Evolutionary conservation across 2,329 filamentous ascomycete genomes (phyloP).

Genomic region (Cladobotryum mycophilum): DNA sequence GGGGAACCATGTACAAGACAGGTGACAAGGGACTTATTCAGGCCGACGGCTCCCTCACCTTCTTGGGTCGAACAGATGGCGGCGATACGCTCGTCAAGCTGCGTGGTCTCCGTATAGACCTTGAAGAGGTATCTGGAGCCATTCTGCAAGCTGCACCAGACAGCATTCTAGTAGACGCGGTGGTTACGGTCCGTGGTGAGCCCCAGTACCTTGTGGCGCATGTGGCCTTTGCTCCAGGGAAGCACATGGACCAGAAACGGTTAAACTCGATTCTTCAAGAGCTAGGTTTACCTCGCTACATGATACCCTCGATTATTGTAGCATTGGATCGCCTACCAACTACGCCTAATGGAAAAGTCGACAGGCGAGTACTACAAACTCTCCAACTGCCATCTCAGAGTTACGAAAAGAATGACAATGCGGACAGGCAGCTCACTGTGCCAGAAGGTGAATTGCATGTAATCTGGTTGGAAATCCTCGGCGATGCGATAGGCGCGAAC

Average conservation of each 20-base stretch:
- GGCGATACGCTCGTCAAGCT: slow-evolving; percentile 42
- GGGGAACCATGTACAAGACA: slow-evolving; percentile 28
- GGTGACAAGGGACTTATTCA: slow-evolving; percentile 33
- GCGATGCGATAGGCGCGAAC: background rate
- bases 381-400: slow-evolving; percentile 17
- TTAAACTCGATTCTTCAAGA: slow-evolving; percentile 3
- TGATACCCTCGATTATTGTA: slow-evolving; percentile 25
- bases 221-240: slow-evolving; percentile 14
- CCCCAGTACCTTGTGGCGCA: slow-evolving; percentile 22
- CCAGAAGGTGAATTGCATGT: background rate
- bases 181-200: slow-evolving; percentile 18
- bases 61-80: slow-evolving; percentile 28
- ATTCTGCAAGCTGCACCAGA: slow-evolving; percentile 16
- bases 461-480: slow-evolving; percentile 2
- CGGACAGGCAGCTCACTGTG: slow-evolving; percentile 19
- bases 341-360: slow-evolving; percentile 24
- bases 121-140: slow-evolving; percentile 31
- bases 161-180: slow-evolving; percentile 12
- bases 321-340: slow-evolving; percentile 22
- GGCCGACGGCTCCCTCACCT: slow-evolving; percentile 26
- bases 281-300: slow-evolving; percentile 26
- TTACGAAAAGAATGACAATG: background rate
- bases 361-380: slow-evolving; percentile 18
- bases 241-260: background rate
- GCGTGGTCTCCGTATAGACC: slow-evolving; percentile 38